phyloP scores from a whole-genome alignment of 345 rosid species.

The Clarkia xantiana region DNA sequence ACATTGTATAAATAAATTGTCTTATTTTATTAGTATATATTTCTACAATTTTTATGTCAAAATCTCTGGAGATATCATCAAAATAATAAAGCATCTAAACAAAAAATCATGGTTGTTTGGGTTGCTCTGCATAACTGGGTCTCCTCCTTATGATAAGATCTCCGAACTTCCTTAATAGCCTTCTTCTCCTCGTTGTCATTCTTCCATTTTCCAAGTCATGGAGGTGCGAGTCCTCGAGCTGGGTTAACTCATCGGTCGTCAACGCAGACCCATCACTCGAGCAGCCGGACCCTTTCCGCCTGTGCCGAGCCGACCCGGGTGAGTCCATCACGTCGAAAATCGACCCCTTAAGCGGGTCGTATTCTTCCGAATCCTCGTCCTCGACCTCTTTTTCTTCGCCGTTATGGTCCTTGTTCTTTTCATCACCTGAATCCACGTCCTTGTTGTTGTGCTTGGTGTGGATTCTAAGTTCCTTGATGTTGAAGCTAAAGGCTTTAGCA shows the following conservation, averaged over 20 bases:
- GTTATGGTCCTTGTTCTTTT: too few species aligned
- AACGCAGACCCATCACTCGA: conserved; percentile 25
- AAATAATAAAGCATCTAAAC: too few species aligned
- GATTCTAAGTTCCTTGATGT: conserved; percentile 37
- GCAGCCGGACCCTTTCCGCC: conserved; percentile 21
- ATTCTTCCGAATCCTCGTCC: not conserved
- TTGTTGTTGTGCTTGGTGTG: conserved; percentile 19
- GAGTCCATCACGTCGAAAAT: conserved; percentile 51
- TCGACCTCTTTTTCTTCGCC: too few species aligned
- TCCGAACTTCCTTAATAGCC: conserved; percentile 58
- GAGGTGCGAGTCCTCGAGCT: conserved; percentile 23
- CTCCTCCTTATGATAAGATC: conserved; percentile 46
- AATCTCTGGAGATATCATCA: too few species aligned
- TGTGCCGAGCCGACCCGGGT: conserved; percentile 27
- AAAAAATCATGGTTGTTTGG: too few species aligned
- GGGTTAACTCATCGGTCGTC: conserved; percentile 41
- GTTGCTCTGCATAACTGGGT: too few species aligned
- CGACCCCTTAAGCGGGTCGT: conserved; percentile 56
- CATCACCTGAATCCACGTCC: too few species aligned
- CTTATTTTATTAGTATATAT: too few species aligned
- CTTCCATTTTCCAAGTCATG: conserved; percentile 42
- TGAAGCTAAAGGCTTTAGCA: conserved; percentile 34
- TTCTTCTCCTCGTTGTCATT: conserved; percentile 45
- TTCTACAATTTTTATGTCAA: too few species aligned
- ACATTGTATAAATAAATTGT: too few species aligned